These are phyloP conservation scores for Amoebophrya sp. DNA, from an alignment of 169 alveolate genomes.

Conservation along the genomic window DNA sequence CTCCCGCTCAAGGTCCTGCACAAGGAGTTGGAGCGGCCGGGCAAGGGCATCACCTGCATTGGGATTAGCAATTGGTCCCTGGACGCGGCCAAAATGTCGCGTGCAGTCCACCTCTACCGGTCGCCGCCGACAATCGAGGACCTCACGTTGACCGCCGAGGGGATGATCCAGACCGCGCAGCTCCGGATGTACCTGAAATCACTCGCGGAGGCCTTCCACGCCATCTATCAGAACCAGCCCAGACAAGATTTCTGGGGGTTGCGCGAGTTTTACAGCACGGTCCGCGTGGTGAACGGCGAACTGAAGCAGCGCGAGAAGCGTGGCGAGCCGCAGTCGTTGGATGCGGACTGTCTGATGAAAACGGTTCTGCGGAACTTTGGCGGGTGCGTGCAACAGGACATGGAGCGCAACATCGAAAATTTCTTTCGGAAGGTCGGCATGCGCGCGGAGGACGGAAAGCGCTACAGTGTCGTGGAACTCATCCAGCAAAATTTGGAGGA, in stretches of 20 bases:
- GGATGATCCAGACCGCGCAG: constrained; percentile 36
- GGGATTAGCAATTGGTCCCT: constrained; percentile 48
- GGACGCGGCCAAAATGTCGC: constrained; percentile 34
- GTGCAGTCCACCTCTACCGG: constrained; percentile 1
- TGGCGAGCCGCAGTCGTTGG: not conserved
- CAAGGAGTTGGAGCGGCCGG: not conserved
- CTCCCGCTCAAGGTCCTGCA: constrained; percentile 36
- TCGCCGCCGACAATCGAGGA: constrained; percentile 48
- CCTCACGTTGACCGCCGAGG: constrained; percentile 43
- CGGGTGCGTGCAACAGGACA: constrained; percentile 31
- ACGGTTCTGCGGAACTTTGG: constrained; percentile 47
- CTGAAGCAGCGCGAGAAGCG: constrained; percentile 37
- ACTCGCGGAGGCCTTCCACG: constrained; percentile 38
- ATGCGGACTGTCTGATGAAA: constrained; percentile 42
- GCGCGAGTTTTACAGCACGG: constrained; percentile 19
- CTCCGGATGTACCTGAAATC: constrained; percentile 34
- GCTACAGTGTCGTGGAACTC: constrained; percentile 31
- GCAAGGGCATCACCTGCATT: constrained; percentile 40
- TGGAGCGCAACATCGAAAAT: constrained; percentile 38
- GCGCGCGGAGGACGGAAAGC: constrained; percentile 20
- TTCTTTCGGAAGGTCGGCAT: constrained; percentile 41
- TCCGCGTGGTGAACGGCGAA: constrained; percentile 45
- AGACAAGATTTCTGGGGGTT: not conserved
- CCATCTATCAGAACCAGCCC: constrained; percentile 36
- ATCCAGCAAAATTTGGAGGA: constrained; percentile 43